A percentile compares a stretch with the other conserved stretches of the same genome.
Evolutionary conservation across 2,329 filamentous ascomycete genomes (phyloP).

Genomic region (Coniosporium tulheliwenetii): DNA sequence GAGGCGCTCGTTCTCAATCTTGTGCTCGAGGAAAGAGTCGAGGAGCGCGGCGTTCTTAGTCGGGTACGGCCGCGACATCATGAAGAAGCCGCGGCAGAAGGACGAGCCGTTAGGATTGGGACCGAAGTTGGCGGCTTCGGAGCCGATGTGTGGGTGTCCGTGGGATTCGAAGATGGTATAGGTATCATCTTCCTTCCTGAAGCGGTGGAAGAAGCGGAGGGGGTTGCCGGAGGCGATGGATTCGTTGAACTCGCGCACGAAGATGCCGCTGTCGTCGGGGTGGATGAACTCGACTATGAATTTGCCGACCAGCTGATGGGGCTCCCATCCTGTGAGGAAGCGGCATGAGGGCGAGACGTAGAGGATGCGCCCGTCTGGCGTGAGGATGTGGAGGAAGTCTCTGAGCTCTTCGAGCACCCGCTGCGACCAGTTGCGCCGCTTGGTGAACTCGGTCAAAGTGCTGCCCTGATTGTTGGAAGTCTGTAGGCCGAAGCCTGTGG

Average conservation of each 20-base stretch:
- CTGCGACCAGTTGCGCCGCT: constrained; percentile 66
- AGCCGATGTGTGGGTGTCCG: constrained; percentile 77
- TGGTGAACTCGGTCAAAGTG: constrained; percentile 50
- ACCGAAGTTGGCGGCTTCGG: constrained; percentile 47
- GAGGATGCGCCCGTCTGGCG: constrained; percentile 65
- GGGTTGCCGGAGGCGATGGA: constrained; percentile 68
- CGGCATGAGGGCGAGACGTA: constrained; percentile 74
- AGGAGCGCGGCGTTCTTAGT: constrained; percentile 73
- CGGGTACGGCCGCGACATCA: constrained; percentile 82
- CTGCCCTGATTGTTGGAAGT: constrained; percentile 30
- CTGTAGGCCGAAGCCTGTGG: constrained; percentile 34
- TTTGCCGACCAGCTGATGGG: constrained; percentile 54
- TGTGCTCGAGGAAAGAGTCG: constrained; percentile 90
- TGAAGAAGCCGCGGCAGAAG: constrained; percentile 79
- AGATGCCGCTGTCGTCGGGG: constrained; percentile 67
- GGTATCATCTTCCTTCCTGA: constrained; percentile 56
- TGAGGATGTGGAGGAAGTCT: constrained; percentile 78
- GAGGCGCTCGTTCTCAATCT: constrained; percentile 86
- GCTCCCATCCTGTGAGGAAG: constrained; percentile 57
- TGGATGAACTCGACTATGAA: constrained; percentile 76
- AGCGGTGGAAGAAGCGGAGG: constrained; percentile 73
- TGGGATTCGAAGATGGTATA: constrained; percentile 82
- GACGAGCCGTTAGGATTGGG: constrained; percentile 41
- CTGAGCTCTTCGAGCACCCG: constrained; percentile 79
- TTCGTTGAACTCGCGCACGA: constrained; percentile 78